Evolutionary conservation across 768 basidiomycete species (phyloP).

Genomic region (Tricholoma flavovirens): DNA sequence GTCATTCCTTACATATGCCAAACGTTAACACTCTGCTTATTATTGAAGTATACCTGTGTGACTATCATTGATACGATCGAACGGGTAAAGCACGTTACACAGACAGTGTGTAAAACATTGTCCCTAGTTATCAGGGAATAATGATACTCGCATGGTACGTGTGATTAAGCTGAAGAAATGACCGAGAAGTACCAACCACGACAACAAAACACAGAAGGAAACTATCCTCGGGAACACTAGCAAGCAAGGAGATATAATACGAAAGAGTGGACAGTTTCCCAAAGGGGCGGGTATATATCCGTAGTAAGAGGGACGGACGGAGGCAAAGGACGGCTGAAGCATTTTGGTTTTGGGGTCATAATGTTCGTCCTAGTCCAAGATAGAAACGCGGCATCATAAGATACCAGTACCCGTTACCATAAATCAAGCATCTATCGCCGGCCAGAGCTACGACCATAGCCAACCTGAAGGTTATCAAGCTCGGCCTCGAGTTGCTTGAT

Average conservation of each 20-base stretch:
- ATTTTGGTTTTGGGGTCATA: background rate
- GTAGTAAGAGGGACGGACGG: background rate
- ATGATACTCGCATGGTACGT: background rate
- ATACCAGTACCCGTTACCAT: background rate
- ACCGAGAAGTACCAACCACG: background rate
- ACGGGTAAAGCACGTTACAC: too few relatives aligned
- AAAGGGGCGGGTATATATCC: background rate
- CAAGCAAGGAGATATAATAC: background rate
- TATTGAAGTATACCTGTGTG: too few relatives aligned
- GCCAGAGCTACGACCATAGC: conserved; percentile 70
- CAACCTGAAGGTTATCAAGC: conserved; percentile 83
- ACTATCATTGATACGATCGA: too few relatives aligned
- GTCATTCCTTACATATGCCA: too few relatives aligned
- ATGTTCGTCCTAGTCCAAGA: background rate
- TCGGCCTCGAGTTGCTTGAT: conserved; percentile 91
- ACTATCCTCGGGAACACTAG: conserved; percentile 1
- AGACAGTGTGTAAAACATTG: background rate
- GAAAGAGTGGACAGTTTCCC: background rate
- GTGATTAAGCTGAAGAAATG: background rate
- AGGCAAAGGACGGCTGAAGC: background rate
- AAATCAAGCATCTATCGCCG: conserved; percentile 39
- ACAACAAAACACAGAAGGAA: background rate
- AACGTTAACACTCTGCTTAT: too few relatives aligned
- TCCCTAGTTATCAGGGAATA: background rate
- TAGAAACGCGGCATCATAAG: background rate